A percentile compares a stretch with the other conserved stretches of the same genome.
Conservation (phyloP, 2,329 filamentous ascomycete species). For the Neofusicoccum ribis region DNA sequence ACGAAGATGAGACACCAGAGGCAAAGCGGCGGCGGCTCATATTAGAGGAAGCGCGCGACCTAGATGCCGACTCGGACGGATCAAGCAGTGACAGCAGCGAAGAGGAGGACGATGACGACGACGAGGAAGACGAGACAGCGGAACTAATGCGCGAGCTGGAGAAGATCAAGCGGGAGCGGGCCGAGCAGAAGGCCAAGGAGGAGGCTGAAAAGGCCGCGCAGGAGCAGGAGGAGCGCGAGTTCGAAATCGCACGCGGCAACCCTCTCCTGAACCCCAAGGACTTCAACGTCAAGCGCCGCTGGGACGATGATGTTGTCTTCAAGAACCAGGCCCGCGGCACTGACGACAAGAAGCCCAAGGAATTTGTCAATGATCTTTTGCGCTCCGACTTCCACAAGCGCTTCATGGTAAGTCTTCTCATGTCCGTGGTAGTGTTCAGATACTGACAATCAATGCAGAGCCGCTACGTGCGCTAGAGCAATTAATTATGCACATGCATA, state of each 20-base stretch:
- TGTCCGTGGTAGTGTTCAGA: not conserved
- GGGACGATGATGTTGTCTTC: constrained; percentile 99
- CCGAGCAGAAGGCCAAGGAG: constrained; percentile 77
- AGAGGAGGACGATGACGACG: constrained; percentile 41
- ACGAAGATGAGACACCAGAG: constrained; percentile 68
- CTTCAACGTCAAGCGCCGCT: constrained; percentile 84
- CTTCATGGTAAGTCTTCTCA: constrained; percentile 69
- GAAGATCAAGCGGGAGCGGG: constrained; percentile 85
- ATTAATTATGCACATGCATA: not conserved
- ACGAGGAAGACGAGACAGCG: constrained; percentile 73
- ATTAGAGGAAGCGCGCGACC: constrained; percentile 81
- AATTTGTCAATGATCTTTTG: constrained; percentile 95
- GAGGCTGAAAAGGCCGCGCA: constrained; percentile 78
- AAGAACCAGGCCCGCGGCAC: constrained; percentile 97
- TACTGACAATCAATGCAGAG: constrained; percentile 25
- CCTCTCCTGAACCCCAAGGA: constrained; percentile 85
- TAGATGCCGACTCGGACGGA: constrained; percentile 78
- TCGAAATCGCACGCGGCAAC: constrained; percentile 89
- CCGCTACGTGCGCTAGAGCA: constrained; percentile 40
- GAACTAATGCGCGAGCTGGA: constrained; percentile 91
- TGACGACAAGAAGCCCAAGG: constrained; percentile 87
- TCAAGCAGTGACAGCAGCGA: constrained; percentile 60
- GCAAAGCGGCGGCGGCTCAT: constrained; percentile 78
- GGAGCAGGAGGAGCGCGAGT: constrained; percentile 80
- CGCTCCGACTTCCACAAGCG: constrained; percentile 96